Evolutionary conservation across 2,329 filamentous ascomycete genomes (phyloP), one percentile per base, ranked within the genome.

Genomic region (Calonectria naviculata): DNA sequence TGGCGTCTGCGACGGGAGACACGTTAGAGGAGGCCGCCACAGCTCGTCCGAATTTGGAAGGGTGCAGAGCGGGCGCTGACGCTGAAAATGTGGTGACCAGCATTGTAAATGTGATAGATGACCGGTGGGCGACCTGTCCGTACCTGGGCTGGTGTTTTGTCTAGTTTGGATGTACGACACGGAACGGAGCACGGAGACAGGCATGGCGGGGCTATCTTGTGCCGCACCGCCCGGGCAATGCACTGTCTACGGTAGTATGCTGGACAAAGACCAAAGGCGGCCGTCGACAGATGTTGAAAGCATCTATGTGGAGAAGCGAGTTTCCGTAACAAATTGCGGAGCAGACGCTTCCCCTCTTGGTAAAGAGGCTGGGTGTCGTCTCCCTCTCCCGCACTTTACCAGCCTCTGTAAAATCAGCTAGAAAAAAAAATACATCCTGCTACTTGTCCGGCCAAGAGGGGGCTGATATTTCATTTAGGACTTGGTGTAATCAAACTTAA

Each of bases 51-150:
- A 63, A 78, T 76, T 29, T 54, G 71, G 76, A 28, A 72, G 28
- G 68, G 58, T 78, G 75, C 76, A 77, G 76, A 75, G 74, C 65
- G 65, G 52, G 52, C 66, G 63, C 52, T 60, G 66, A 68, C 52
- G 69, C 69, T 69, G 67, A 54, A 52, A 24, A 62, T 49, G 10
- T 56, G 47, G 38, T 58, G 28, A 63, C 62, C 49, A 47, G 52
- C 56, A 63, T 42, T 47, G 65, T 38, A 61, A 71, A 67, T 41
- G 41, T 71, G 70, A 71, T 65, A 71, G 64, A 66, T 68, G 73
- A 71, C 68, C 17, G 28, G n/a, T n/a, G 24, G 28, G n/a, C 26
- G 24, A 24, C 26, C 44, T 66, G 67, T 36, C 41, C 28, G 29
- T 67, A 56, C 58, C 34, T 44, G 9, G 29, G 38, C 56, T 41